Conservation (phyloP, 768 basidiomycete genomes). For the Neoboletus subvelutipes region DNA sequence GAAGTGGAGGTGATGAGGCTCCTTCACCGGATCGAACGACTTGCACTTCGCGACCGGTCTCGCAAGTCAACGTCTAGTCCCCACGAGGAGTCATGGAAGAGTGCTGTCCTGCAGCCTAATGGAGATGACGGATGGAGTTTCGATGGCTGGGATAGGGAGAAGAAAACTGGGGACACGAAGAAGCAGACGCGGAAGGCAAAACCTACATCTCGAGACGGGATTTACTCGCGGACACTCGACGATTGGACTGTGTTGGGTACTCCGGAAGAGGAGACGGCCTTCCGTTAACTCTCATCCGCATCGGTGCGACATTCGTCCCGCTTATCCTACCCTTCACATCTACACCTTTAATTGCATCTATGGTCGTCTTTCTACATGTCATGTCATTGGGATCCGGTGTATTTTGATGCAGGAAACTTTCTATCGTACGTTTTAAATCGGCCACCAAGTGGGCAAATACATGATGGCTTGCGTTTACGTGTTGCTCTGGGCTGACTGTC, state of each 20-base stretch:
- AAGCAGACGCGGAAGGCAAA: neutral
- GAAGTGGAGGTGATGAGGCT: conserved; percentile 52
- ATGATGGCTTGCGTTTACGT: neutral
- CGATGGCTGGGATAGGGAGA: conserved; percentile 40
- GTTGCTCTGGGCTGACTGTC: neutral
- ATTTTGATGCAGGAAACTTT: neutral
- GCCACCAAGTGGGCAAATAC: neutral
- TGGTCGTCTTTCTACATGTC: neutral
- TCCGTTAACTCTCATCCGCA: conserved; percentile 2
- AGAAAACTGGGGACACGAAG: neutral
- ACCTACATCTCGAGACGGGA: neutral
- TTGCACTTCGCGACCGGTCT: conserved; percentile 30
- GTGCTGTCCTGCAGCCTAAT: conserved; percentile 26
- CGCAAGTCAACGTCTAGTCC: conserved; percentile 13
- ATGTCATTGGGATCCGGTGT: neutral
- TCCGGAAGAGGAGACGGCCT: conserved; percentile 1
- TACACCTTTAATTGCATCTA: neutral
- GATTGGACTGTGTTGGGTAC: conserved; percentile 3
- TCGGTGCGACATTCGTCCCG: neutral
- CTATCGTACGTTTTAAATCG: neutral
- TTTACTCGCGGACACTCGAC: neutral
- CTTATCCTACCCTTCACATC: neutral
- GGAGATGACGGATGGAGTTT: conserved; percentile 49
- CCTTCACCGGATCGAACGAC: conserved; percentile 50
- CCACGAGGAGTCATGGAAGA: conserved; percentile 45